Conservation (phyloP, 2,329 filamentous ascomycete genomes). For the Trichoderma sp. region DNA sequence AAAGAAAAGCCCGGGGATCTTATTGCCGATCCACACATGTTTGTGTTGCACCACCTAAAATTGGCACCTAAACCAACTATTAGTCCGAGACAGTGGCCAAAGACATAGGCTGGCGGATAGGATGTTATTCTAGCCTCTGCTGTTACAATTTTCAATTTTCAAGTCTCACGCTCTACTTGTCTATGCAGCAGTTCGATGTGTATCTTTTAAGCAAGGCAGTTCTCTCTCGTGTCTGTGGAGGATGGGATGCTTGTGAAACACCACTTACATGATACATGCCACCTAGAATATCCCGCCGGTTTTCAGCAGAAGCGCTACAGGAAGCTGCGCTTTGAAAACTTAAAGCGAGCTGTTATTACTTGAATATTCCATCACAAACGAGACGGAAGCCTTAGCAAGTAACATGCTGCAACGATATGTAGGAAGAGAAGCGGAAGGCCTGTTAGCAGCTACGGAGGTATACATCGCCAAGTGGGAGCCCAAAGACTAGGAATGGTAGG, state of each 20-base stretch:
- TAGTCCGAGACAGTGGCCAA: neutral
- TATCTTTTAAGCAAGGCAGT: neutral
- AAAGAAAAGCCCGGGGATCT: neutral
- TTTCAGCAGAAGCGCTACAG: neutral
- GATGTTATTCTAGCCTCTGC: neutral
- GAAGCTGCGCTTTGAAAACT: neutral
- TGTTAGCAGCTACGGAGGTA: neutral
- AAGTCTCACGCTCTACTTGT: neutral
- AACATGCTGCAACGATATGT: neutral
- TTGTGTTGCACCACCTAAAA: neutral
- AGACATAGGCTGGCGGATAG: neutral
- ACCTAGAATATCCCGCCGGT: neutral
- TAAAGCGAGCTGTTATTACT: neutral
- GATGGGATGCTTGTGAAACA: neutral
- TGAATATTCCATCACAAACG: neutral
- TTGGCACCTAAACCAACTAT: neutral
- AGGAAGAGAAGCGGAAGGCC: neutral
- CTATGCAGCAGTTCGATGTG: neutral
- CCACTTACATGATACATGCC: conserved; percentile 5
- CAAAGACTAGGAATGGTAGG: neutral
- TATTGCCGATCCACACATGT: neutral
- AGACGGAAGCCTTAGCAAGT: neutral
- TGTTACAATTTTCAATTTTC: no score
- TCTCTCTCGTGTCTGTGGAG: neutral
- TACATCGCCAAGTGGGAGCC: neutral